phyloP scores from a whole-genome alignment of 768 basidiomycete species.

The Hortiboletus flavorubellus region DNA sequence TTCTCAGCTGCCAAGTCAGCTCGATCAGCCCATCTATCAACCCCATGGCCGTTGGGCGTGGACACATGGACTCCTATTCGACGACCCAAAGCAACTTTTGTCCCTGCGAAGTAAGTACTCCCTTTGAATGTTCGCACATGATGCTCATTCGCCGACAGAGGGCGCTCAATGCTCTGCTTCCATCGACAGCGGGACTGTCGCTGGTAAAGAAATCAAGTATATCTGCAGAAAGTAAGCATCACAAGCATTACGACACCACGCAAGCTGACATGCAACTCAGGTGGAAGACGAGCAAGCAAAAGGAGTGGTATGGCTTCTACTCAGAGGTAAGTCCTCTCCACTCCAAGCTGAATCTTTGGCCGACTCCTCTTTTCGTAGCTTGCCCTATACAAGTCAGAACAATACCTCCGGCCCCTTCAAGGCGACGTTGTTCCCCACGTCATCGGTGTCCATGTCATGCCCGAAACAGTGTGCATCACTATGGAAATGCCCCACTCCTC shows the following conservation, averaged over 20 bases:
- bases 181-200: constrained; percentile 34
- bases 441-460: constrained; percentile 45
- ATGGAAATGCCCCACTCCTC: constrained; percentile 55
- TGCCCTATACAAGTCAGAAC: constrained; percentile 45
- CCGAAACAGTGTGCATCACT: constrained; percentile 38
- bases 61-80: constrained; percentile 26
- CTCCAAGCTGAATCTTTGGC: constrained; percentile 9
- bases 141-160: constrained; percentile 22
- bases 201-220: constrained; percentile 28
- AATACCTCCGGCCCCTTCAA: constrained; percentile 48
- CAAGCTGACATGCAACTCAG: constrained; percentile 19
- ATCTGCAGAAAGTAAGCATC: constrained; percentile 36
- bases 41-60: constrained; percentile 35
- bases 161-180: constrained; percentile 37
- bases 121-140: neutral
- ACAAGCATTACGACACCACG: neutral
- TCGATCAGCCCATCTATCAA: constrained; percentile 25
- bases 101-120: constrained; percentile 23
- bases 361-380: constrained; percentile 36
- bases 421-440: constrained; percentile 51
- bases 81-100: constrained; percentile 27
- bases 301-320: constrained; percentile 39
- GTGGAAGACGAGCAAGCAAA: constrained; percentile 32
- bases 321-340: constrained; percentile 33
- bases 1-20: constrained; percentile 1